phyloP scores from a whole-genome alignment of 2,329 filamentous ascomycete genomes.

The Nigrospora oryzae region DNA sequence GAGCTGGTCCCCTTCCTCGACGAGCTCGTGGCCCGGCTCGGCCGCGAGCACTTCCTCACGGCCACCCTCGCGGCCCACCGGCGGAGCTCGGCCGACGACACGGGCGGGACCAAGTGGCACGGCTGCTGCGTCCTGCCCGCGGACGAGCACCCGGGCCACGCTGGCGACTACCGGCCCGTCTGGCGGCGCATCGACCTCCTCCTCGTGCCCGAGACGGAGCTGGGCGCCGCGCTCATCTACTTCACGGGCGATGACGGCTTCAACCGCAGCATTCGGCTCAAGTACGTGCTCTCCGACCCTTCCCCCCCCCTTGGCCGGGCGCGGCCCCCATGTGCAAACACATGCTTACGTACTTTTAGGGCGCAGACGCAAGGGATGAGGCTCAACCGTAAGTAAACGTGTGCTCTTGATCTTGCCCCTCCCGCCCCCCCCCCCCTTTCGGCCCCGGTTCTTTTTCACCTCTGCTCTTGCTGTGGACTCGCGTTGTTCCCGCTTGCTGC shows the following conservation, averaged over 20 bases:
- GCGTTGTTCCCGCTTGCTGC: too few relatives aligned
- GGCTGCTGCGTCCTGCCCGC: constrained; percentile 68
- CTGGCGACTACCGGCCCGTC: constrained; percentile 25
- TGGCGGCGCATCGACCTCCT: constrained; percentile 85
- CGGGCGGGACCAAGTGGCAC: constrained; percentile 73
- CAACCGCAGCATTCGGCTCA: constrained; percentile 73
- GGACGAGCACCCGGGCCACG: constrained; percentile 14
- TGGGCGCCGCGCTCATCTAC: constrained; percentile 83
- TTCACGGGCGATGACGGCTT: constrained; percentile 96
- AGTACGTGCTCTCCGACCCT: too few relatives aligned
- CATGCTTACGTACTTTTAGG: constrained; percentile 23
- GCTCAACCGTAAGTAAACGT: constrained; percentile 58
- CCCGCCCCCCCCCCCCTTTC: too few relatives aligned
- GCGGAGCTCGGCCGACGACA: constrained; percentile 25
- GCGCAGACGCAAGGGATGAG: constrained; percentile 76
- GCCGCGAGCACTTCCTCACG: constrained; percentile 56
- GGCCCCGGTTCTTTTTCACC: too few relatives aligned
- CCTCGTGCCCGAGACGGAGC: constrained; percentile 68
- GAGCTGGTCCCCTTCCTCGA: constrained; percentile 57
- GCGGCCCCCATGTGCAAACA: too few relatives aligned
- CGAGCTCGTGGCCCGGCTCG: constrained; percentile 54
- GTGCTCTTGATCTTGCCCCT: too few relatives aligned
- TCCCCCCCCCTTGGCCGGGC: too few relatives aligned
- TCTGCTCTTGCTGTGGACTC: too few relatives aligned
- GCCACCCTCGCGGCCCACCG: constrained; percentile 54